Evolutionary conservation across 1,284 basidiomycete species (phyloP), one percentile per base, ranked within the genome.

Genomic region (Cystobasidiaceae sp.): DNA sequence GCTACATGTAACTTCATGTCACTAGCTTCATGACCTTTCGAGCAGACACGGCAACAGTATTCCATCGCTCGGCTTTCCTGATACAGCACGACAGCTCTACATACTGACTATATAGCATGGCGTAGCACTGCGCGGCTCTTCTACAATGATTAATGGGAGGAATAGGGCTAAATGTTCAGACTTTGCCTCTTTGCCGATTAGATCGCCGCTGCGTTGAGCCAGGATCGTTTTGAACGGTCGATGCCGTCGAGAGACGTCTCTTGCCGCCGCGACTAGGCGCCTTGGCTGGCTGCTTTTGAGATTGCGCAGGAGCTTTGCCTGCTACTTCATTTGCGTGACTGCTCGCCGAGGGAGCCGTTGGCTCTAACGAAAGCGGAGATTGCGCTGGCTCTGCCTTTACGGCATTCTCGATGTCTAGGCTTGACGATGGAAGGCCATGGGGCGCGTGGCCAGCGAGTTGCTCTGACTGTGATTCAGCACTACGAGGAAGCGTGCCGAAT

Each of bases 321-420:
- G 9, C 45, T 48, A 48, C 23, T 15, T 39, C 11, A 39, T n/a
- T n/a, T 39, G 11, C n/a, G n/a, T n/a, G n/a, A n/a, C n/a, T n/a
- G 39, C 13, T 27, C n/a, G 54, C 39, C 27, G 43, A 8, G 6
- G 23, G 19, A 9, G 39, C 4, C 37, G 23, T n/a, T 45, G 41
- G 15, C 7, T 4, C 28, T 19, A 30, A 43, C 17, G 57, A 21
- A 6, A 28, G 4, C 15, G 57, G 57, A 4, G 57, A 33, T 23
- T 27, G 27, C 7, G 34, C 33, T n/a, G 46, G 34, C 37, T 61
- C 58, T 15, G 34, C 48, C 25, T 61, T 61, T 45, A 51, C 48
- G 34, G 23, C 23, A 19, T 19, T 15, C 32, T 48, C 45, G 4
- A 49, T 17, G n/a, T 59, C 57, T 27, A 34, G 57, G 43, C 57